phyloP scores from a whole-genome alignment of 257 asterid species.

The Marsdenia floribunda region DNA sequence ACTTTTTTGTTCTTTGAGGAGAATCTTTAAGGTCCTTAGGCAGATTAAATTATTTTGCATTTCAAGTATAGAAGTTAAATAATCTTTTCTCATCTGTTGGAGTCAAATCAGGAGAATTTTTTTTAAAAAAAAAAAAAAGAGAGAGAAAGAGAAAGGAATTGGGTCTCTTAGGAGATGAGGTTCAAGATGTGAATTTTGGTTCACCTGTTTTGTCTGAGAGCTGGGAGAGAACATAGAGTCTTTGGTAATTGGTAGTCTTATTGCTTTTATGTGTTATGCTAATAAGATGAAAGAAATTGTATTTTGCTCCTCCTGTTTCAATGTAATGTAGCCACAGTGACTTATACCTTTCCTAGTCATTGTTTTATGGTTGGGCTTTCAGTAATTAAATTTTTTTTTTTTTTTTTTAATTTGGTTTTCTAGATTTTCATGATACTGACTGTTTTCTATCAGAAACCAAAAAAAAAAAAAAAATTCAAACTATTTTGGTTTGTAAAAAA shows the following conservation, averaged over 20 bases:
- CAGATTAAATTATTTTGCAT: background rate
- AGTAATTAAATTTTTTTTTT: too few relatives aligned
- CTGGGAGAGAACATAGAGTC: background rate
- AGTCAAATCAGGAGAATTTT: background rate
- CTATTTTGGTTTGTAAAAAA: too few relatives aligned
- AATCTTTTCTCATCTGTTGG: background rate
- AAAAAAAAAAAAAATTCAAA: too few relatives aligned
- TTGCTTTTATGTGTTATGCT: background rate
- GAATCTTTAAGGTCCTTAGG: background rate
- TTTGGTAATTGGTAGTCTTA: background rate
- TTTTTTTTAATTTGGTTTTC: too few relatives aligned
- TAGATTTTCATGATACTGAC: too few relatives aligned
- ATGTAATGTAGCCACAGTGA: background rate
- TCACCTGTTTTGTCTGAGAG: background rate
- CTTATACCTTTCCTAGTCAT: background rate
- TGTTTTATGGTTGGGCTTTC: too few relatives aligned
- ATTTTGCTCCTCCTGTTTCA: background rate
- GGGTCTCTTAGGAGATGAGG: background rate
- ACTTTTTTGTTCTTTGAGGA: background rate
- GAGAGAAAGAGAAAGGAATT: too few relatives aligned
- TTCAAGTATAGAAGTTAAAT: background rate
- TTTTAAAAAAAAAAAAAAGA: background rate
- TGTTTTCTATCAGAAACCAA: too few relatives aligned
- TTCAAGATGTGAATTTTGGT: background rate
- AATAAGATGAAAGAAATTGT: background rate